Base-by-base conservation (phyloP, 2,329 filamentous ascomycete species). In the Talaromyces sp. region DNA sequence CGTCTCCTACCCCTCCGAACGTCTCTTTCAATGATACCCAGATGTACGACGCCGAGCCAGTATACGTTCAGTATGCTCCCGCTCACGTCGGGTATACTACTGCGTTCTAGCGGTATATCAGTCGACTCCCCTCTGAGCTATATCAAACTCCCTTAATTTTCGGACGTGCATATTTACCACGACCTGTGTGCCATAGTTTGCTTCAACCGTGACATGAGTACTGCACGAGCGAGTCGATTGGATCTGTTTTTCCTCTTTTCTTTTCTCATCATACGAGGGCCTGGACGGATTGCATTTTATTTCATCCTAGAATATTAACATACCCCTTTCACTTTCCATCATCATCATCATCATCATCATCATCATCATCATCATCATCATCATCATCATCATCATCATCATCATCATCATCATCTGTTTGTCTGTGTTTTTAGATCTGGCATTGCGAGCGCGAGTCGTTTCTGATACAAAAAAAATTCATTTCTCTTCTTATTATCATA, bases 381-480 rank as follows among this genome's bases (percentile, higher is more conserved):
- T n/a, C n/a, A n/a, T n/a, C n/a, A n/a, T n/a, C n/a, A n/a, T n/a
- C n/a, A n/a, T 35, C 35, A 41, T 41, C 39, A 41, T 59, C 56
- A 57, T 57, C 54, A 56, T 35, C 35, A 41, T 41, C 39, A 41
- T 59, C 56, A 57, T 57, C 54, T 22, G 22, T 69, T 67, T 66
- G 72, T 69, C 66, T 67, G 59, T 66, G 54, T 73, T 76, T 73
- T 69, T 72, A 74, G 71, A 76, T 75, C 75, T 79, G 77, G 78
- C 78, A 80, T 80, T 80, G 77, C 78, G 78, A 79, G 78, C 78
- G 78, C 76, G 75, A 78, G 69, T 70, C 66, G 66, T 66, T 62
- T 66, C 62, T 66, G 65, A 66, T 64, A 63, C 62, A 63, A 66
- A 64, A 66, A 66, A 66, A 63, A 63, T 63, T 63, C 61, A 63